These are phyloP conservation scores for Yamadazyma diospyri DNA, from an alignment of 1,139 yeast genomes.

Conservation along the genomic window DNA sequence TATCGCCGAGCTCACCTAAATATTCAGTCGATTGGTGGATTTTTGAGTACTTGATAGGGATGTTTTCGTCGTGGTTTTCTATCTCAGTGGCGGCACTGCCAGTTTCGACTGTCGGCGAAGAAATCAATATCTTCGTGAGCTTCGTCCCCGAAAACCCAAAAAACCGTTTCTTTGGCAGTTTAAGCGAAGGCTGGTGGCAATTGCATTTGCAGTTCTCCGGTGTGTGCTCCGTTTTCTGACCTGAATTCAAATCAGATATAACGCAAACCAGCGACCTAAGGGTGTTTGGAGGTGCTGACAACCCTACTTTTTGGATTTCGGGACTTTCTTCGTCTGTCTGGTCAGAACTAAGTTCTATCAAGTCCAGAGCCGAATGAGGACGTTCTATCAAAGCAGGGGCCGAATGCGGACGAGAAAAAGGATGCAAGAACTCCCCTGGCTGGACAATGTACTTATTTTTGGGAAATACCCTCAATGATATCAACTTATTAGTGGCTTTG, in stretches of 20 bases:
- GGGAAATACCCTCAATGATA: slow-evolving; percentile 37
- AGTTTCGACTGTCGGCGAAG: slow-evolving; percentile 10
- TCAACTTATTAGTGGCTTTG: slow-evolving; percentile 32
- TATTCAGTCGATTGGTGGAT: not conserved
- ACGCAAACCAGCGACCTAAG: no score
- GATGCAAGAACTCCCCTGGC: slow-evolving; percentile 21
- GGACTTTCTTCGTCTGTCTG: no score
- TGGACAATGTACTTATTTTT: slow-evolving; percentile 21
- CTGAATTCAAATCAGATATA: no score
- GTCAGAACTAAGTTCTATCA: no score
- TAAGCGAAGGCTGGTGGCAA: not conserved
- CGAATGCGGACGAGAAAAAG: no score
- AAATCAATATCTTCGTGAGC: slow-evolving; percentile 8
- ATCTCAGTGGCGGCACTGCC: slow-evolving; percentile 3
- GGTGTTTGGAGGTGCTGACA: no score
- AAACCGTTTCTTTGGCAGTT: not conserved
- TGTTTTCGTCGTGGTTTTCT: not conserved
- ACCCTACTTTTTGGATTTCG: no score
- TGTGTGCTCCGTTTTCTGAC: no score
- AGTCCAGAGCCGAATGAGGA: no score
- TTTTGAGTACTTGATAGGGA: no score
- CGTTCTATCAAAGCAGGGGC: no score
- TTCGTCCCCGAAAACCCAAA: slow-evolving; percentile 1
- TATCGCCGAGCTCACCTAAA: not conserved
- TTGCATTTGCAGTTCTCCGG: not conserved